Evolutionary conservation across 345 rosid species (phyloP).

Genomic region (Melaleuca alternifolia): DNA sequence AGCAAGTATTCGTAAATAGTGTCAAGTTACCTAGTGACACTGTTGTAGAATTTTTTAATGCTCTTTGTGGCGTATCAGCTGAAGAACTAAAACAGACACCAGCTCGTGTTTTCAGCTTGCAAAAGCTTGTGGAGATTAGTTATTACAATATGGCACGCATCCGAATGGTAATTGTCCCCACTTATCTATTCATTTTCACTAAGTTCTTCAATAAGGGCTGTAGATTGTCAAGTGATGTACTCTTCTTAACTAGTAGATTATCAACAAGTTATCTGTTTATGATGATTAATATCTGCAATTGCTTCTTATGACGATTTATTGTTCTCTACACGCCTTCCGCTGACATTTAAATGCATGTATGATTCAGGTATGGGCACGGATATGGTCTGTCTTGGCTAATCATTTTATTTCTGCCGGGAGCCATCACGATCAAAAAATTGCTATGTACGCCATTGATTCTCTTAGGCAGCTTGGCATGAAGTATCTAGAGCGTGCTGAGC

Average conservation of each 20-base stretch:
- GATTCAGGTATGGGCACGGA: constrained; percentile 87
- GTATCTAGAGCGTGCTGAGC: constrained; percentile 85
- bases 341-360: background rate
- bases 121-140: constrained; percentile 98
- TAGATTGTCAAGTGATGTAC: background rate
- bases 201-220: background rate
- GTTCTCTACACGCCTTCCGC: background rate
- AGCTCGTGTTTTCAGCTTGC: constrained; percentile 98
- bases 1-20: constrained; percentile 87
- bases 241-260: background rate
- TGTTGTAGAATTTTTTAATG: constrained; percentile 92
- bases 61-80: constrained; percentile 93
- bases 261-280: background rate
- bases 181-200: background rate
- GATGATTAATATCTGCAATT: background rate
- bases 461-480: constrained; percentile 91
- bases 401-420: constrained; percentile 94
- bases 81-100: constrained; percentile 96
- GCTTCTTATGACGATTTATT: background rate
- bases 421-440: constrained; percentile 85
- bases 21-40: constrained; percentile 89
- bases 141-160: constrained; percentile 98
- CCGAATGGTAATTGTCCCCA: constrained; percentile 56
- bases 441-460: constrained; percentile 95
- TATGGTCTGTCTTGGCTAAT: constrained; percentile 84